These are phyloP conservation scores for Stygiomarasmius scandens DNA, from an alignment of 1,284 basidiomycete species.

Conservation along the genomic window DNA sequence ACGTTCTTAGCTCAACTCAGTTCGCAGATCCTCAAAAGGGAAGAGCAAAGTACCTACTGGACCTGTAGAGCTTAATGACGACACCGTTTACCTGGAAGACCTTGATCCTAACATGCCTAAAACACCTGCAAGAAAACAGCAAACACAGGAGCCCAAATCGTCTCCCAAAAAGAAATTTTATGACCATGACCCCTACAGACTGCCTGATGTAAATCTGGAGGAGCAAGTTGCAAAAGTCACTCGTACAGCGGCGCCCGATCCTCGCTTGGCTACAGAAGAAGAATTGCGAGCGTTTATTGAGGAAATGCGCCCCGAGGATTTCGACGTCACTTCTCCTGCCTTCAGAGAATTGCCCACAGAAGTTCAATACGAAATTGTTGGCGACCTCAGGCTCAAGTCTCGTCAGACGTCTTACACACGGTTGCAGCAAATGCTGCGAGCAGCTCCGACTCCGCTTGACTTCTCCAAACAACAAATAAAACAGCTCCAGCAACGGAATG, in stretches of 20 bases:
- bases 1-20: background rate
- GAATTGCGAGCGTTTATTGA: conserved; percentile 91
- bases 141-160: conserved; percentile 38
- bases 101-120: conserved; percentile 61
- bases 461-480: conserved; percentile 96
- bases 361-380: conserved; percentile 98
- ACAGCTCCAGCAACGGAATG: conserved; percentile 87
- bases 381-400: conserved; percentile 91
- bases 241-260: conserved; percentile 70
- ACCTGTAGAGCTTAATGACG: conserved; percentile 59
- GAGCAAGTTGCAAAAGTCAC: conserved; percentile 62
- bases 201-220: conserved; percentile 75
- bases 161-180: conserved; percentile 65
- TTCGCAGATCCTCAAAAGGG: conserved; percentile 31
- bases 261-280: conserved; percentile 91
- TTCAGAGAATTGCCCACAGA: conserved; percentile 94
- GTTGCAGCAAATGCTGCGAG: conserved; percentile 87
- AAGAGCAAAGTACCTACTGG: conserved; percentile 46
- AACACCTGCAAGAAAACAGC: conserved; percentile 48
- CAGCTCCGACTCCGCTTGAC: conserved; percentile 85
- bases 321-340: conserved; percentile 85
- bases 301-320: conserved; percentile 90
- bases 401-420: conserved; percentile 93
- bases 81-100: conserved; percentile 86
- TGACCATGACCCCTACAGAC: conserved; percentile 82